A percentile compares a stretch with the other conserved stretches of the same genome.
These are phyloP conservation scores for Martiniozyma abietophila DNA, from an alignment of 805 yeast species.

Conservation along the genomic window DNA sequence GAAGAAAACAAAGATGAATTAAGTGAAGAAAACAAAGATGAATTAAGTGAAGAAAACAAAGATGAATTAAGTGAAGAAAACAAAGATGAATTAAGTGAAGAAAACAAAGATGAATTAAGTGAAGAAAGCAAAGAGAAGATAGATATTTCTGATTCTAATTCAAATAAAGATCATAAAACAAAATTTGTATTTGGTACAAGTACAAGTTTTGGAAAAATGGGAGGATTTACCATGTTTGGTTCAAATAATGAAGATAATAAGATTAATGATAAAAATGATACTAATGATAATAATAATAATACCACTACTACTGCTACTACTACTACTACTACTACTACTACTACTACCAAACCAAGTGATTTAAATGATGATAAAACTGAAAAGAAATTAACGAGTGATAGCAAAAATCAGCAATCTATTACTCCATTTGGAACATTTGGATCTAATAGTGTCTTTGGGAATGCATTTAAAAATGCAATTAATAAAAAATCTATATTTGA, in stretches of 20 bases:
- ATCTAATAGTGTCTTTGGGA: conserved; percentile 36
- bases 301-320: no score
- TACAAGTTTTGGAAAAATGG: conserved; percentile 38
- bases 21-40: background rate
- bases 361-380: conserved; percentile 1
- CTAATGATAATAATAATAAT: no score
- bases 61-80: background rate
- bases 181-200: conserved; percentile 49
- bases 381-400: conserved; percentile 1
- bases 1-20: conserved; percentile 5
- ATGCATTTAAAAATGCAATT: conserved; percentile 46
- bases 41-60: conserved; percentile 1
- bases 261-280: conserved; percentile 1
- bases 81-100: no score
- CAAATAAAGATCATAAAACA: conserved; percentile 18
- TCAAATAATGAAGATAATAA: conserved; percentile 21
- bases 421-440: conserved; percentile 27
- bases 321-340: no score
- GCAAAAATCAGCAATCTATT: background rate
- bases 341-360: no score
- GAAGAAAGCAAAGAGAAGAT: conserved; percentile 1
- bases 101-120: conserved; percentile 3
- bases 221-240: conserved; percentile 28
- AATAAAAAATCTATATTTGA: conserved; percentile 53
- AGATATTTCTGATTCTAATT: background rate